These are phyloP conservation scores for Hawksworthiomyces lignivorus DNA, from an alignment of 2,329 filamentous ascomycete genomes.

Conservation along the genomic window DNA sequence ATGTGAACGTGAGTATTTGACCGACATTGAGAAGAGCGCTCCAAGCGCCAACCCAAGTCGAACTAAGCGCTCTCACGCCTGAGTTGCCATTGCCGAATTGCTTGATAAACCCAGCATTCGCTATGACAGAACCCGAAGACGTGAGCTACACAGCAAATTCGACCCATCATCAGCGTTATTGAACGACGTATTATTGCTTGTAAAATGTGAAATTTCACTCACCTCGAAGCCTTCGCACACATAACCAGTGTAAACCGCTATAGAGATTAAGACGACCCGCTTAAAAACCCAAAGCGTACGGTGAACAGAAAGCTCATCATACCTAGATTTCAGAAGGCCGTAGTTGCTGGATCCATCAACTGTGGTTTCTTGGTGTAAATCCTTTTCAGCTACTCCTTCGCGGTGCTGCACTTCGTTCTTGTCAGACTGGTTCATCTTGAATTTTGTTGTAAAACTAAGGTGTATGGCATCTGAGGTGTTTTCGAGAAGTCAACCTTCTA, in stretches of 20 bases:
- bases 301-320: conserved; percentile 5
- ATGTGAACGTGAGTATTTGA: conserved; percentile 10
- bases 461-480: too few species aligned
- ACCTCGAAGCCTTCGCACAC: conserved; percentile 11
- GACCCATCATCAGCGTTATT: too few species aligned
- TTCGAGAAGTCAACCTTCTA: neutral
- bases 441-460: neutral
- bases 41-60: conserved; percentile 8
- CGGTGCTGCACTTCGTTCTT: neutral
- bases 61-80: conserved; percentile 3
- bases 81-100: conserved; percentile 5
- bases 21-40: conserved; percentile 11
- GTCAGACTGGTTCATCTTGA: neutral
- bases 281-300: conserved; percentile 9
- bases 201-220: neutral
- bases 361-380: neutral
- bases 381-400: neutral
- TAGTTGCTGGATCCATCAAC: conserved; percentile 2
- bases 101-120: conserved; percentile 11
- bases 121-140: conserved; percentile 5
- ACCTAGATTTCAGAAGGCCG: conserved; percentile 9
- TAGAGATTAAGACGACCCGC: conserved; percentile 2
- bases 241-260: conserved; percentile 11
- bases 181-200: neutral
- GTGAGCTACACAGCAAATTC: neutral